These are phyloP conservation scores for Pseudocercospora vitis DNA, from an alignment of 2,329 filamentous ascomycete species.

Conservation along the genomic window DNA sequence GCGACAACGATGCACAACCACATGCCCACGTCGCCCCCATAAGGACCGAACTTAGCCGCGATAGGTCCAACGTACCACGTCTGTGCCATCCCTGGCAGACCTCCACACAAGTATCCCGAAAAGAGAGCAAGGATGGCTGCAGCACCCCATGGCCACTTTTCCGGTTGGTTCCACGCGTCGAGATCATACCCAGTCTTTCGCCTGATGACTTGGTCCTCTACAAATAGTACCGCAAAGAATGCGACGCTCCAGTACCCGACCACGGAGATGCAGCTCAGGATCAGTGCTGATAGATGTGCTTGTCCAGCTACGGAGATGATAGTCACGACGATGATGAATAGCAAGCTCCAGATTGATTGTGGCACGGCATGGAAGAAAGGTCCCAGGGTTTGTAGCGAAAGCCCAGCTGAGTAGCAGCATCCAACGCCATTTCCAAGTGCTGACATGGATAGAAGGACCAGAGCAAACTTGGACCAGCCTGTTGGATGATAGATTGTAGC, in stretches of 20 bases:
- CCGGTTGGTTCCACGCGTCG: conserved; percentile 10
- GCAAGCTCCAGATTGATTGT: neutral
- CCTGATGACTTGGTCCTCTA: neutral
- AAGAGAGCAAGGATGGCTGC: conserved; percentile 9
- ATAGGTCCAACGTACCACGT: conserved; percentile 16
- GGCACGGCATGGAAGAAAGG: neutral
- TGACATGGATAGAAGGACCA: neutral
- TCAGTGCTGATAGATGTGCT: neutral
- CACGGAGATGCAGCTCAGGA: neutral
- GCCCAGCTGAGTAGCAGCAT: neutral
- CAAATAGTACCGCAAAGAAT: neutral
- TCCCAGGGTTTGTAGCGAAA: neutral
- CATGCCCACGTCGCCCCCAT: neutral
- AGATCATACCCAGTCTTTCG: conserved; percentile 10
- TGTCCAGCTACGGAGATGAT: neutral
- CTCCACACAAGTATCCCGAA: conserved; percentile 16
- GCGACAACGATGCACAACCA: neutral
- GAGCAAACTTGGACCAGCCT: neutral
- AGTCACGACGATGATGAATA: neutral
- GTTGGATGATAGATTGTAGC: neutral
- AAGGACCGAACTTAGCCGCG: conserved; percentile 5
- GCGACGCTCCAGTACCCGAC: neutral
- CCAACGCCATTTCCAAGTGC: neutral
- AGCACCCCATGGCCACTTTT: conserved; percentile 13
- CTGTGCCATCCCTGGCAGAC: conserved; percentile 13